These are phyloP conservation scores for Kwoniella sp. DNA, from an alignment of 768 basidiomycete genomes.

Conservation along the genomic window DNA sequence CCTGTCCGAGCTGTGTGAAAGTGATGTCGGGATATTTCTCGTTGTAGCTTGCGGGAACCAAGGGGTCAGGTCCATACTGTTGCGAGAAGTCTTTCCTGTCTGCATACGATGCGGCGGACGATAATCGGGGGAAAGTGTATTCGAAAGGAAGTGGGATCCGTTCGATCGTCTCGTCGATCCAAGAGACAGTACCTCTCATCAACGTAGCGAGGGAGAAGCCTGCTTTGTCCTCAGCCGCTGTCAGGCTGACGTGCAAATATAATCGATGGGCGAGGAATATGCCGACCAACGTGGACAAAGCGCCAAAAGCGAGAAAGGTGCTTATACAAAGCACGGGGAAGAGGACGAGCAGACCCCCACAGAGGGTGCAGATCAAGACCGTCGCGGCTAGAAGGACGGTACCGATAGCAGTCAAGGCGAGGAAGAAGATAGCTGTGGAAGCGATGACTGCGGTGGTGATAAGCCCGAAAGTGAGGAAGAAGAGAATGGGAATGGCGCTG, in stretches of 20 bases:
- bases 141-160: constrained; percentile 1
- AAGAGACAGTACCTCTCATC: constrained; percentile 26
- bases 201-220: constrained; percentile 12
- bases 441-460: constrained; percentile 32
- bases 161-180: constrained; percentile 39
- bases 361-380: constrained; percentile 11
- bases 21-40: background rate
- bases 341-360: constrained; percentile 23
- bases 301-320: constrained; percentile 26
- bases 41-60: no score
- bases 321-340: constrained; percentile 44
- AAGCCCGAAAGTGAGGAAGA: constrained; percentile 42
- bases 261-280: constrained; percentile 48
- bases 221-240: background rate
- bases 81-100: background rate
- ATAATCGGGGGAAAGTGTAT: background rate
- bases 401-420: constrained; percentile 31
- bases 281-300: constrained; percentile 33
- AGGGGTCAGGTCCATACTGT: background rate
- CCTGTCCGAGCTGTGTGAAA: no score
- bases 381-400: constrained; percentile 28
- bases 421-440: constrained; percentile 16
- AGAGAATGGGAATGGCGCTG: constrained; percentile 37
- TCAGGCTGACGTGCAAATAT: constrained; percentile 36
- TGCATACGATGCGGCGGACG: background rate